Evolutionary conservation across 306 rosid genomes (phyloP), one percentile per base, ranked within the genome.

Genomic region (Cajanus cajan): DNA sequence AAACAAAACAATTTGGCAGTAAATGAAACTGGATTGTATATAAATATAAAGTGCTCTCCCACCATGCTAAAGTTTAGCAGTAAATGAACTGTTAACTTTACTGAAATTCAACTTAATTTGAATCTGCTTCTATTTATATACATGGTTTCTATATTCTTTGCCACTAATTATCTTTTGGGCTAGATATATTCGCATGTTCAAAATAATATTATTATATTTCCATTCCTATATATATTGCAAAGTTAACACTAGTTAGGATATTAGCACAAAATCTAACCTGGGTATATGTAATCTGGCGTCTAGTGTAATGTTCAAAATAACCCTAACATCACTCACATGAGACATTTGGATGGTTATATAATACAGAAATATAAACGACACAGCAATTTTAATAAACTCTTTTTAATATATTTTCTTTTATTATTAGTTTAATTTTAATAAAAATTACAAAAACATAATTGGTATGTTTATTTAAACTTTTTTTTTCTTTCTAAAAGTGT

Each of bases 51-150:
- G 51, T 45, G 51, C 51, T 45, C 5, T 45, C 51, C 51, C n/a
- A 14, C 18, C 51, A n/a, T 15, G 19, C 54, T 48, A 6, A 4
- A 48, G 54, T 48, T 48, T 15, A 33, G 31, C 11, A 25, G 67
- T 15, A 36, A 33, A 33, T 15, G 5, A 61, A 33, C 12, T 2
- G 15, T 61, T 14, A 15, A 59, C 40, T 59, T 59, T 5, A 5
- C 21, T 33, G 22, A 15, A 61, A 34, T 36, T 36, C 28, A 36
- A 37, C 70, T 36, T 18, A 18, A n/a, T n/a, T n/a, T n/a, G 70
- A 64, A 64, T 64, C 70, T 64, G 70, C 31, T 64, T 16, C 70
- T 4, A 64, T 64, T 64, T 64, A 3, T 36, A 36, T 63, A 64
- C 10, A 33, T 62, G 54, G 25, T 36, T 62, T 6, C n/a, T 33